These are phyloP conservation scores for Cryptomeria japonica DNA, from an alignment of 75 land plant species.

Conservation along the genomic window DNA sequence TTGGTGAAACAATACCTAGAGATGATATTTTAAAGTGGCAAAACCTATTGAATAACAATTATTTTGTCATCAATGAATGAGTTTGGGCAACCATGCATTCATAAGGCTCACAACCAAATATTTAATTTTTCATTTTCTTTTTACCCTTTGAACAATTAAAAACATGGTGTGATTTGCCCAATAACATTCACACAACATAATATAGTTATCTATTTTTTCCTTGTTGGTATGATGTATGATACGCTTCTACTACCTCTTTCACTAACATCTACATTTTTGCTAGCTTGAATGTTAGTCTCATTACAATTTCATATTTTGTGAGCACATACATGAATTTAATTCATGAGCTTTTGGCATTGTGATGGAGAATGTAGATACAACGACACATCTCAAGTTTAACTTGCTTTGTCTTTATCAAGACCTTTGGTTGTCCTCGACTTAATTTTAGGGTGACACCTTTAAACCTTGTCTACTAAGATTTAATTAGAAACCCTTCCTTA, in stretches of 20 bases:
- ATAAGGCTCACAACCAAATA: neutral
- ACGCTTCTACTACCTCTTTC: neutral
- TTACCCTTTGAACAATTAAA: slow-evolving; percentile 2
- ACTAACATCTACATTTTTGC: neutral
- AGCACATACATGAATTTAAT: neutral
- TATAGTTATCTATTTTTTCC: neutral
- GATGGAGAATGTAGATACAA: too few relatives aligned
- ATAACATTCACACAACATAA: neutral
- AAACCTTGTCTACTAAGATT: too few relatives aligned
- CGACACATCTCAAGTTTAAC: too few relatives aligned
- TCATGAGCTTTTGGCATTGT: neutral
- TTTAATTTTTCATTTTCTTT: neutral
- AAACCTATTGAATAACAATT: neutral
- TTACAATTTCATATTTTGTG: neutral
- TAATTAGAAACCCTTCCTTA: too few relatives aligned
- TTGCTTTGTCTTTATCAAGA: too few relatives aligned
- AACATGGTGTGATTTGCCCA: neutral
- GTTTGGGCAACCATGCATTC: neutral
- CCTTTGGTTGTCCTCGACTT: too few relatives aligned
- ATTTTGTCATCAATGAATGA: too few relatives aligned
- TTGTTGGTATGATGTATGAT: neutral
- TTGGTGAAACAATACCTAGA: neutral
- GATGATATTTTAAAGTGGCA: neutral
- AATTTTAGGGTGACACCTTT: too few relatives aligned
- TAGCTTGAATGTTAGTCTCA: neutral